These are phyloP conservation scores for Diaporthe citrichinensis DNA, from an alignment of 2,329 filamentous ascomycete species.

Conservation along the genomic window DNA sequence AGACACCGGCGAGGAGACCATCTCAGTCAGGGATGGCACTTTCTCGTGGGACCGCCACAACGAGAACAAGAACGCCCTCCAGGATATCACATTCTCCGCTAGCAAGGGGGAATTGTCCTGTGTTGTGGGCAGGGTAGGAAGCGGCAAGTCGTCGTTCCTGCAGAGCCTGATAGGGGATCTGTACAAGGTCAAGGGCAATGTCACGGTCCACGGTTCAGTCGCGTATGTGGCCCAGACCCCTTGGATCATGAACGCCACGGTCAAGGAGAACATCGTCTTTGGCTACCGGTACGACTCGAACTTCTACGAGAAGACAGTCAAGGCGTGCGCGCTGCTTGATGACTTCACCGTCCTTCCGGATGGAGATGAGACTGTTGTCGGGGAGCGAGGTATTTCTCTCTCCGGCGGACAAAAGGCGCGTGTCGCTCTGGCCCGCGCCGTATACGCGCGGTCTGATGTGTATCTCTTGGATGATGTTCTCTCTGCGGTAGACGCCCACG, in stretches of 20 bases:
- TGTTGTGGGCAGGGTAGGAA: conserved; percentile 92
- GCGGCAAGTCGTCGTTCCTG: conserved; percentile 94
- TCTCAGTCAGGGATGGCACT: conserved; percentile 85
- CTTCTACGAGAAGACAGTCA: conserved; percentile 94
- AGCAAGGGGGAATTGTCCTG: conserved; percentile 95
- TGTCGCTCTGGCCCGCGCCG: conserved; percentile 90
- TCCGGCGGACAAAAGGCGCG: conserved; percentile 97
- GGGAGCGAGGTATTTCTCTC: conserved; percentile 95
- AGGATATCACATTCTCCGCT: conserved; percentile 88
- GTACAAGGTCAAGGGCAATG: conserved; percentile 89
- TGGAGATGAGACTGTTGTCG: conserved; percentile 96
- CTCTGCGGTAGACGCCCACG: conserved; percentile 98
- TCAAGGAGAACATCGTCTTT: conserved; percentile 97
- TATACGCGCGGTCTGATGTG: conserved; percentile 96
- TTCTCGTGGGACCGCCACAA: conserved; percentile 97
- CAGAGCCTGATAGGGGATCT: conserved; percentile 91
- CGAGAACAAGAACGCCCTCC: conserved; percentile 73
- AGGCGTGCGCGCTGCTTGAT: conserved; percentile 90
- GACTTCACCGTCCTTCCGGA: conserved; percentile 95
- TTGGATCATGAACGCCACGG: conserved; percentile 98
- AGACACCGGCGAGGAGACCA: conserved; percentile 86
- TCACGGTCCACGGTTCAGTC: conserved; percentile 83
- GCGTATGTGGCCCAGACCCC: conserved; percentile 94
- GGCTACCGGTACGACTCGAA: conserved; percentile 93
- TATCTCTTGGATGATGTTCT: conserved; percentile 95